Base-by-base conservation (phyloP, 345 rosid species). In the Cardamine resedifolia region DNA sequence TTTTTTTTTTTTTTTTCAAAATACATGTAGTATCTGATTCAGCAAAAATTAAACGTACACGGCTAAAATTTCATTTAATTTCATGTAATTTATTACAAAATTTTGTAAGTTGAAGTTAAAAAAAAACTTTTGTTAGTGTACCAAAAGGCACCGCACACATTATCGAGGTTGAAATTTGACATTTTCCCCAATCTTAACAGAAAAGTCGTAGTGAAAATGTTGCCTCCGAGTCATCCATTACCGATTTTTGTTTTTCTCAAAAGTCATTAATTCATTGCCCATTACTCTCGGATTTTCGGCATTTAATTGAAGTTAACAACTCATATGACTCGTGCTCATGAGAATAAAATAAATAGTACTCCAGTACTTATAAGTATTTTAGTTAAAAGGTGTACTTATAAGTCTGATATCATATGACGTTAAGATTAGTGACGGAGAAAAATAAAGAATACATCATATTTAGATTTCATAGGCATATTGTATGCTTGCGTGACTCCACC, bases 401-500 rank as follows among this genome's bases (percentile, higher is more conserved):
- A n/a, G 2, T 67, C 6, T 60, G n/a, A n/a, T n/a, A n/a, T n/a
- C n/a, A n/a, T 19, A 52, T 44, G 55, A 43, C 64, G 19, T 53
- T 51, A n/a, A 41, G 34, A 20, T 41, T 30, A 53, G 21, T 72
- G 76, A 63, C 63, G 19, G 4, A 44, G 6, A 39, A 34, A n/a
- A 51, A 44, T 24, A 44, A 43, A 53, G 56, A 31, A 44, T 39
- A 49, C 47, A 49, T 66, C 44, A 49, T 6, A 50, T 50, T 30
- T 41, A n/a, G 73, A 68, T 67, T 60, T 43, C 38, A 27, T 63
- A 76, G 51, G 27, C 30, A 24, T 34, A 26, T 66, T 48, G 24
- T 34, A 18, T 66, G 60, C 36, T 66, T 76, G 79, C 60, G 79
- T 62, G 73, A 52, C 65, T 76, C 59, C 44, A 28, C 65, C 64